These are phyloP conservation scores for Themeda triandra DNA, from an alignment of 176 grass and related monocot genomes.

Conservation along the genomic window DNA sequence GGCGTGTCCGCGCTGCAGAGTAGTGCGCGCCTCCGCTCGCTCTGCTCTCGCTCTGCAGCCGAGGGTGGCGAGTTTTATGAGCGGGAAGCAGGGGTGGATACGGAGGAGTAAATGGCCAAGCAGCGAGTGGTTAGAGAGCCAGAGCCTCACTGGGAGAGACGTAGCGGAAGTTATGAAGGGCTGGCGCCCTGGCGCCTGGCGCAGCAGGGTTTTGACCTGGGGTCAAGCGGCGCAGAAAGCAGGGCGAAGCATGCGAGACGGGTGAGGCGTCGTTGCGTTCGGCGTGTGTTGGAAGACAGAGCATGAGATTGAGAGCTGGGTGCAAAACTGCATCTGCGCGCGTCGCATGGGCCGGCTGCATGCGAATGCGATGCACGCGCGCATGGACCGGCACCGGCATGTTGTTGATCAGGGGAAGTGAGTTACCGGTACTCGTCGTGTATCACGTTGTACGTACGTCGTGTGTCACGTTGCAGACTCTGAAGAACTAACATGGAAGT, in stretches of 20 bases:
- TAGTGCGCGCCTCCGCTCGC: no score
- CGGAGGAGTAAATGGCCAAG: slow-evolving; percentile 33
- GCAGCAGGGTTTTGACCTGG: slow-evolving; percentile 24
- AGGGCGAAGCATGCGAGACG: slow-evolving; percentile 16
- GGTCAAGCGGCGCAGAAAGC: slow-evolving; percentile 9
- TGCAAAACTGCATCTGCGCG: background rate
- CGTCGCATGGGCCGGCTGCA: background rate
- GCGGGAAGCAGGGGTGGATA: slow-evolving; percentile 27
- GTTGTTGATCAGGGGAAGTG: slow-evolving; percentile 2
- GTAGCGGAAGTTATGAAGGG: slow-evolving; percentile 17
- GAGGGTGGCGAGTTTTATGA: slow-evolving; percentile 43
- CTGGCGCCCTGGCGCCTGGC: no score
- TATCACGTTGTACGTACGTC: no score
- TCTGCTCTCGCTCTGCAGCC: background rate
- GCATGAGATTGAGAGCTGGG: background rate
- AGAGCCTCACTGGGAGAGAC: background rate
- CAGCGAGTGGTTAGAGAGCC: background rate
- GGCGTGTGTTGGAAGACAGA: no score
- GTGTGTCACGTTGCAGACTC: no score
- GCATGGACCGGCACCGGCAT: background rate
- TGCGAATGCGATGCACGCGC: background rate
- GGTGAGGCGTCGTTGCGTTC: background rate
- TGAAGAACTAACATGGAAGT: no score
- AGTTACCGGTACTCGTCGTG: background rate
- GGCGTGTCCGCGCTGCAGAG: background rate